phyloP scores from a whole-genome alignment of 805 yeast species.

The Pichia paraexigua region DNA sequence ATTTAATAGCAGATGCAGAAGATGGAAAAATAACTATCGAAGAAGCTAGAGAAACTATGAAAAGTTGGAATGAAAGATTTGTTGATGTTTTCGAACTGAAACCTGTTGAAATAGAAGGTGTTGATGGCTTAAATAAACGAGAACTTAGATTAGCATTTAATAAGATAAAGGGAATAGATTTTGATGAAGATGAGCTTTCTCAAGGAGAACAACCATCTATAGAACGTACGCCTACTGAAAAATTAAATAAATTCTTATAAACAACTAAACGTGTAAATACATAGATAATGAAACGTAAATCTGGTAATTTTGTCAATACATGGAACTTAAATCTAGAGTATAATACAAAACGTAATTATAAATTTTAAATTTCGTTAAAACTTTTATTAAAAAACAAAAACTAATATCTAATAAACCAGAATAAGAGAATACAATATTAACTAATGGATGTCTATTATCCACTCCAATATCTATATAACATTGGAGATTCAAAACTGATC shows the following conservation, averaged over 20 bases:
- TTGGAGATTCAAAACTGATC: slow-evolving; percentile 53
- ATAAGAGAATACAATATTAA: not conserved
- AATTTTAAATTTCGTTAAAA: not conserved
- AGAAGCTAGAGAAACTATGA: slow-evolving; percentile 36
- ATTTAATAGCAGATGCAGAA: slow-evolving; percentile 14
- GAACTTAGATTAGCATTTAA: slow-evolving; percentile 6
- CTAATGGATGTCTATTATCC: slow-evolving; percentile 29
- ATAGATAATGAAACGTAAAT: no score
- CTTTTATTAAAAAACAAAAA: not conserved
- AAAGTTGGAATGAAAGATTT: slow-evolving; percentile 36
- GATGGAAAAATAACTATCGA: slow-evolving; percentile 19
- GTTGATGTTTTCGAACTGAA: slow-evolving; percentile 24
- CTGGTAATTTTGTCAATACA: no score
- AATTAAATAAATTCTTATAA: slow-evolving; percentile 14
- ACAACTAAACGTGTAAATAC: not conserved
- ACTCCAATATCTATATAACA: slow-evolving; percentile 59
- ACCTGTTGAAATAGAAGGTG: slow-evolving; percentile 14
- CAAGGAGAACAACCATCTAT: not conserved
- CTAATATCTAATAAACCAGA: not conserved
- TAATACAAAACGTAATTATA: not conserved
- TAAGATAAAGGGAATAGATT: slow-evolving; percentile 9
- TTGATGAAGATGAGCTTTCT: not conserved
- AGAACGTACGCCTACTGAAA: slow-evolving; percentile 2
- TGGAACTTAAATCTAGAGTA: not conserved
- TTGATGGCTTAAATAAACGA: slow-evolving; percentile 12